These are phyloP conservation scores for Lactifluus piperatus DNA, from an alignment of 768 basidiomycete species.

Conservation along the genomic window DNA sequence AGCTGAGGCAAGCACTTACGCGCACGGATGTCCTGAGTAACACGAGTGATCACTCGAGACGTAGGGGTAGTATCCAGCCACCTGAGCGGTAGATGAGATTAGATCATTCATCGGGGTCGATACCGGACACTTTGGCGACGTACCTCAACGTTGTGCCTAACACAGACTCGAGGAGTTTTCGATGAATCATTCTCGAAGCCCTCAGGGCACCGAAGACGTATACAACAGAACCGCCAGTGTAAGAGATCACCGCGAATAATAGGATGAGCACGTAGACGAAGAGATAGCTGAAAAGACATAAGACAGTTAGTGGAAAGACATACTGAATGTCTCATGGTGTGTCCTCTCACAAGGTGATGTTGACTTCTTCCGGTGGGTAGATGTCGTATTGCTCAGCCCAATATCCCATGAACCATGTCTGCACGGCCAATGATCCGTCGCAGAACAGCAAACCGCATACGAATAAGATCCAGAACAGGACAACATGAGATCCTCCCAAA, in stretches of 20 bases:
- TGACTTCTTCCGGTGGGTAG: constrained; percentile 28
- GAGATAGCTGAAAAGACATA: constrained; percentile 36
- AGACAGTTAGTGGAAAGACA: too few relatives aligned
- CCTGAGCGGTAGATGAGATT: constrained; percentile 21
- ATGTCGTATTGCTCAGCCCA: constrained; percentile 37
- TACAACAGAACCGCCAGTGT: constrained; percentile 27
- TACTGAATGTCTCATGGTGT: background rate
- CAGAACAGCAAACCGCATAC: constrained; percentile 21
- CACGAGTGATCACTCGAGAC: constrained; percentile 55
- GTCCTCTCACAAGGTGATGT: constrained; percentile 27
- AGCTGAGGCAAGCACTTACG: constrained; percentile 17
- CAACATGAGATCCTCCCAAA: constrained; percentile 22
- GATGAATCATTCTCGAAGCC: constrained; percentile 49
- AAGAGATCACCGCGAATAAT: constrained; percentile 26
- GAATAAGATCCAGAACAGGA: constrained; percentile 28
- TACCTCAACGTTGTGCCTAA: constrained; percentile 55
- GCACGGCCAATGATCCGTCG: constrained; percentile 22
- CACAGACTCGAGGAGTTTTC: constrained; percentile 41
- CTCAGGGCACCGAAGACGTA: constrained; percentile 43
- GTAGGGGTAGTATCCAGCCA: constrained; percentile 44
- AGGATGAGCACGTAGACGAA: constrained; percentile 34
- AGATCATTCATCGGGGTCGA: background rate
- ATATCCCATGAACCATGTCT: constrained; percentile 38
- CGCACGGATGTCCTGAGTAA: constrained; percentile 53
- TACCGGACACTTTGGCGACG: constrained; percentile 27